A percentile compares a stretch with the other conserved stretches of the same genome.
These are phyloP conservation scores for Tolypocladium ovalisporum DNA, from an alignment of 2,329 filamentous ascomycete genomes.

Conservation along the genomic window DNA sequence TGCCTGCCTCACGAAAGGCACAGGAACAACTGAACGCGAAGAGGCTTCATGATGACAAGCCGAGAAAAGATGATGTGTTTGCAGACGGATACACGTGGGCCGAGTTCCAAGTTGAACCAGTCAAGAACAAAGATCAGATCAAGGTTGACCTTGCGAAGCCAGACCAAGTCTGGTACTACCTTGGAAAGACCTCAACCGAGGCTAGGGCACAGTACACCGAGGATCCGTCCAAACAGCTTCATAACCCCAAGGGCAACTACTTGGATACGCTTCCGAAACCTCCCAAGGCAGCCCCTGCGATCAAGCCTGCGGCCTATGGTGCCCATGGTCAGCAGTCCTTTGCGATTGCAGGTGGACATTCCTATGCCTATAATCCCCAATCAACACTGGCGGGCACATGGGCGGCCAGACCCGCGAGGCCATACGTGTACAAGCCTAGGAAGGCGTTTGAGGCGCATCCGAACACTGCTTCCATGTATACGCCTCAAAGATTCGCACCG, in stretches of 20 bases:
- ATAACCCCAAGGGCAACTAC: constrained; percentile 63
- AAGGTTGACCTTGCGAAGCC: constrained; percentile 63
- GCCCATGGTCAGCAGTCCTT: constrained; percentile 5
- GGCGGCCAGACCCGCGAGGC: constrained; percentile 27
- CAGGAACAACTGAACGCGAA: constrained; percentile 60
- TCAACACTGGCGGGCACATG: not conserved
- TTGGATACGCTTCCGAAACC: constrained; percentile 56
- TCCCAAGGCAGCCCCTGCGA: constrained; percentile 22
- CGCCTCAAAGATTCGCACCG: constrained; percentile 14
- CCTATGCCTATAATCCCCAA: constrained; percentile 4
- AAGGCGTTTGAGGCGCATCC: constrained; percentile 18
- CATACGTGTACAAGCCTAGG: constrained; percentile 43
- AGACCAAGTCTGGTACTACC: constrained; percentile 78
- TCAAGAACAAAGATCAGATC: constrained; percentile 47
- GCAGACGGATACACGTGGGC: constrained; percentile 62
- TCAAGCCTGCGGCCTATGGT: constrained; percentile 10
- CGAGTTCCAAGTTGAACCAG: constrained; percentile 62
- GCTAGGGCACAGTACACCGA: constrained; percentile 86
- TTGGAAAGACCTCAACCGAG: constrained; percentile 79
- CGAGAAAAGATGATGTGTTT: constrained; percentile 55
- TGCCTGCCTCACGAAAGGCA: constrained; percentile 52
- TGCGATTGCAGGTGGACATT: constrained; percentile 6
- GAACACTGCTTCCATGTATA: constrained; percentile 10
- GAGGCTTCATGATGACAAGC: constrained; percentile 48
- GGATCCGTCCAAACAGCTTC: constrained; percentile 45